Percentiles rank a stretch among this genome's conserved stretches.
These are phyloP conservation scores for Coemansia sp. DNA, from an alignment of 192 early-diverging fungal species.

Conservation along the genomic window DNA sequence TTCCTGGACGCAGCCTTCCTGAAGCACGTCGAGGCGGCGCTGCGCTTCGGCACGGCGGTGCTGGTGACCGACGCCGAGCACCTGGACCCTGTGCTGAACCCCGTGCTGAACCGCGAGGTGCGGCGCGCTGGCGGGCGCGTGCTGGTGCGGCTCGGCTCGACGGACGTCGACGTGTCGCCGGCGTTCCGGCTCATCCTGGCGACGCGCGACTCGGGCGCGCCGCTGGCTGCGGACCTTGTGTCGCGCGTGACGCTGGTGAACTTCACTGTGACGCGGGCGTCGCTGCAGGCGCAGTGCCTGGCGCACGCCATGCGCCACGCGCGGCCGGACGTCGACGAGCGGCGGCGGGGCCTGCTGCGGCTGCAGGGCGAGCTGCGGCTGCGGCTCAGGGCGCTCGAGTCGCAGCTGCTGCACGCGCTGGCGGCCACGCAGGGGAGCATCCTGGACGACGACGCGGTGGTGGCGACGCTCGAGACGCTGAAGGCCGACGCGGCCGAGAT, in stretches of 20 bases:
- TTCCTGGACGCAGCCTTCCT: slow-evolving; percentile 98
- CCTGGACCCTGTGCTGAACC: slow-evolving; percentile 96
- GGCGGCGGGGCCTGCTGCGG: slow-evolving; percentile 90
- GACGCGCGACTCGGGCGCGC: slow-evolving; percentile 92
- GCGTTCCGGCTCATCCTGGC: slow-evolving; percentile 93
- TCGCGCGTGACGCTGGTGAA: slow-evolving; percentile 99
- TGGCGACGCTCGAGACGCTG: slow-evolving; percentile 91
- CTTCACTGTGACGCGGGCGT: slow-evolving; percentile 96
- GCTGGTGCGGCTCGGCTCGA: slow-evolving; percentile 91
- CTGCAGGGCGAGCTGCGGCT: slow-evolving; percentile 97
- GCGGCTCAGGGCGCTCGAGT: slow-evolving; percentile 90
- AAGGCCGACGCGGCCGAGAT: slow-evolving; percentile 98
- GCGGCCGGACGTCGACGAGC: slow-evolving; percentile 93
- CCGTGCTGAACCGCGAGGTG: slow-evolving; percentile 97
- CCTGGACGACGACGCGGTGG: slow-evolving; percentile 95
- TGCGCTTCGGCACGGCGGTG: slow-evolving; percentile 98
- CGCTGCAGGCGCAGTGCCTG: slow-evolving; percentile 97
- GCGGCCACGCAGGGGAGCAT: slow-evolving; percentile 97
- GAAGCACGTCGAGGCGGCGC: slow-evolving; percentile 96
- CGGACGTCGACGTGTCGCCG: slow-evolving; percentile 99
- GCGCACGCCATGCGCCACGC: slow-evolving; percentile 94
- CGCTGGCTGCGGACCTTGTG: slow-evolving; percentile 96
- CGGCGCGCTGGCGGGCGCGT: slow-evolving; percentile 95
- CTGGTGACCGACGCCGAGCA: slow-evolving; percentile 98
- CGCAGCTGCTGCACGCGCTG: slow-evolving; percentile 89